phyloP scores from a whole-genome alignment of 1,284 basidiomycete species.

The Ustilago curta region DNA sequence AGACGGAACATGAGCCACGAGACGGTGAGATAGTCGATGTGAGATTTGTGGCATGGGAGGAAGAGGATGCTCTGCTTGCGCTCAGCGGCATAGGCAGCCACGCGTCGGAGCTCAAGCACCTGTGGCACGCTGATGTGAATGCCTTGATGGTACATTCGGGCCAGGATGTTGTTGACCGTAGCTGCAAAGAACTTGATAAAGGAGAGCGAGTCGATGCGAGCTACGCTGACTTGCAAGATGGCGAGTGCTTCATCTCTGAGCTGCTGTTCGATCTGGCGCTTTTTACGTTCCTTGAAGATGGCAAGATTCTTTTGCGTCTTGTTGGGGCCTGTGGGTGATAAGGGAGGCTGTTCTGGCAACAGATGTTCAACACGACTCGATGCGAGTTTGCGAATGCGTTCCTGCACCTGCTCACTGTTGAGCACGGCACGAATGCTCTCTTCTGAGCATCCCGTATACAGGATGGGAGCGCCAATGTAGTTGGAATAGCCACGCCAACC shows the following conservation, averaged over 20 bases:
- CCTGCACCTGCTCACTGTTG: constrained; percentile 57
- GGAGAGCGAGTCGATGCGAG: constrained; percentile 57
- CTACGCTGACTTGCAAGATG: constrained; percentile 55
- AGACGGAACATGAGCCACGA: constrained; percentile 68
- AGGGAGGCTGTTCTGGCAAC: constrained; percentile 31
- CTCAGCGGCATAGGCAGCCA: constrained; percentile 65
- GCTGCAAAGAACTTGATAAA: constrained; percentile 59
- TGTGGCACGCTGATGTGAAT: constrained; percentile 65
- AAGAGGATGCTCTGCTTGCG: constrained; percentile 69
- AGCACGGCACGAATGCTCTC: constrained; percentile 57
- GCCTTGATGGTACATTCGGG: constrained; percentile 68
- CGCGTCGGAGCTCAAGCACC: constrained; percentile 62
- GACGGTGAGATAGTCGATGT: constrained; percentile 67
- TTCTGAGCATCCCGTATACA: constrained; percentile 57
- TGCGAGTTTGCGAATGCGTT: constrained; percentile 56
- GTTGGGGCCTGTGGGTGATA: constrained; percentile 32
- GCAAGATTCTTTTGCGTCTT: constrained; percentile 48
- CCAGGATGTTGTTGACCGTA: constrained; percentile 68
- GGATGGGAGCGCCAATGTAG: constrained; percentile 64
- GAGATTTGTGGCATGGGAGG: constrained; percentile 70
- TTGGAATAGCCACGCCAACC: constrained; percentile 65
- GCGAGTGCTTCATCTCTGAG: constrained; percentile 55
- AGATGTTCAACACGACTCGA: constrained; percentile 50
- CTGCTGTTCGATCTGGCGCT: constrained; percentile 59
- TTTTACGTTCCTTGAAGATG: constrained; percentile 54